Evolutionary conservation across 495 filamentous ascomycete species (phyloP), one percentile per base, ranked within the genome.

Genomic region (Schizothecium vesticola): DNA sequence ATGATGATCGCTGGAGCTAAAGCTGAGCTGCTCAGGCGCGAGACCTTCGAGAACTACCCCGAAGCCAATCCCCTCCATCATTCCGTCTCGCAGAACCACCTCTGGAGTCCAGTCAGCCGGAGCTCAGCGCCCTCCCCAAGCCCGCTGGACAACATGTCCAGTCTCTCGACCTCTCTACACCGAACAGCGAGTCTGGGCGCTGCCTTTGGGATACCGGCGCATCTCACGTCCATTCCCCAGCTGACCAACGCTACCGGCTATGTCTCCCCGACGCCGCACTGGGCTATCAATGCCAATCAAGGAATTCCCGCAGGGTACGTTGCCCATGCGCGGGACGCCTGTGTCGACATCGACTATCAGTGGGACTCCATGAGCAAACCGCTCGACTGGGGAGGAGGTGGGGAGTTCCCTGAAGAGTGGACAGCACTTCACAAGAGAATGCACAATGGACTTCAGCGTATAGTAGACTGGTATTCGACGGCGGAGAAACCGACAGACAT

Each of bases 401-500:
- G 93, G 12, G 86, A 90, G 24, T 91, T 91, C 68, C 93, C 91
- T 0, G 95, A 99, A 74, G 95, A 98, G 79, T 99, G 95, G 95
- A 90, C 92, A 51, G 77, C 84, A 3, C 97, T 99, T 94, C 96
- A 98, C 75, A 89, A 87, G 73, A 85, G 95, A 23, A 95, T 98
- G 67, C 85, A 91, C 33, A 86, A 84, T 68, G 94, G 94, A 1
- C 77, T 96, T 63, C 85, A 89, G 63, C 82, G 85, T 19, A 85
- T 98, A 82, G 79, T 98, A 2, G 79, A 86, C 59, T 97, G 92
- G 92, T 97, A 97, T 70, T 85, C 77, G 9, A 79, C 75, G 8
- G 74, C 77, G 4, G 77, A 87, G 66, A 79, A 84, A 63, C 85
- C 89, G 31, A 81, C 84, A 61, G 70, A 77, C 3, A 78, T 79